Base-by-base conservation (phyloP, 2,329 filamentous ascomycete genomes). In the Diaporthe aspalathi region DNA sequence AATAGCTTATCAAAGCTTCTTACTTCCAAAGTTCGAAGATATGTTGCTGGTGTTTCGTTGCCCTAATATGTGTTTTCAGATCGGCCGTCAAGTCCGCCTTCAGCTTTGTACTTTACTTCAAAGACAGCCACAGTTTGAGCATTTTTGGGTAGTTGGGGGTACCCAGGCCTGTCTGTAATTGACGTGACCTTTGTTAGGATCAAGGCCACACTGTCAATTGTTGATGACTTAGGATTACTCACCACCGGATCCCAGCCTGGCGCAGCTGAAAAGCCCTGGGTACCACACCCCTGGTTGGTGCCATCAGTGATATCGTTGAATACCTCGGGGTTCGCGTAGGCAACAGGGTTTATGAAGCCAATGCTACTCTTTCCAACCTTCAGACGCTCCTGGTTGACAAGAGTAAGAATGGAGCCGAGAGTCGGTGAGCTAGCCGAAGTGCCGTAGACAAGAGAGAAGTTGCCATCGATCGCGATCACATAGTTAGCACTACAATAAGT, bases 81-180 rank as follows among this genome's bases (percentile, higher is more conserved):
- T 57, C 40, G 32, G 54, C 35, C 54, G 32, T 27, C n/a, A 17
- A 24, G 22, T 17, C 22, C 35, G 32, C 35, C n/a, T 27, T 60
- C 20, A 38, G n/a, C 35, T 27, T 43, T 43, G 22, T 16, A 27
- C 53, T 38, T n/a, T 63, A 63, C 16, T 63, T 20, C n/a, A 65
- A 29, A 27, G 60, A 65, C 43, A 87, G 73, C 72, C 84, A 85
- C 32, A 75, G 24, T n/a, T 43, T 65, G 62, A 60, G 57, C 71
- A 75, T 27, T 73, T 53, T 73, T 57, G 70, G 56, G 65, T 70
- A 76, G 35, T 73, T 70, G 12, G 71, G 65, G 17, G 70, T 67
- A 8, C 74, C 74, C 16, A 75, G 45, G n/a, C 74, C 73, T 16
- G 74, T 76, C 60, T 65, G 12, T 65, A 24, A 49, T 49, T 49